Evolutionary conservation across 176 grass and related monocot species (phyloP).

Genomic region (Oryza meyeriana): DNA sequence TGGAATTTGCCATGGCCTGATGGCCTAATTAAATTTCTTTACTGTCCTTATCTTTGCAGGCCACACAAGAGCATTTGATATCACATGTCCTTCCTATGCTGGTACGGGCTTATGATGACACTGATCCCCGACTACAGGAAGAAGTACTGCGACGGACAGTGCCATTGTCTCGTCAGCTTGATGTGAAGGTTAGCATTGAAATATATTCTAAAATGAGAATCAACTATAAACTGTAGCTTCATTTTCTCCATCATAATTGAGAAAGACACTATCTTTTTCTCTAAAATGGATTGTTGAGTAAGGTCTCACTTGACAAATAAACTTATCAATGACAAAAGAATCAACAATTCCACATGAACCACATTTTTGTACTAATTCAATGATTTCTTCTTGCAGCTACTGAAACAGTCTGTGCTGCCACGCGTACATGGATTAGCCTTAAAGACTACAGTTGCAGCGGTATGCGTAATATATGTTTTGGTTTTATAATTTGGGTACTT

Average conservation of each 20-base stretch:
- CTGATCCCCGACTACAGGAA: slow-evolving; percentile 94
- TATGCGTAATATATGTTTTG: slow-evolving; percentile 41
- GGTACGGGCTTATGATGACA: slow-evolving; percentile 94
- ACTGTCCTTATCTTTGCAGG: slow-evolving; percentile 35
- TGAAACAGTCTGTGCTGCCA: slow-evolving; percentile 88
- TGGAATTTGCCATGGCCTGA: not conserved
- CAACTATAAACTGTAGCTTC: slow-evolving; percentile 19
- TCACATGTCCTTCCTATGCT: slow-evolving; percentile 85
- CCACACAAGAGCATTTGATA: slow-evolving; percentile 76
- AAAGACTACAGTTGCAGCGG: slow-evolving; percentile 93
- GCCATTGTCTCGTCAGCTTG: slow-evolving; percentile 68
- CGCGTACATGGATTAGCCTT: slow-evolving; percentile 94
- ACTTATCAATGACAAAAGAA: not conserved
- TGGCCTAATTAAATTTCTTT: slow-evolving; percentile 29
- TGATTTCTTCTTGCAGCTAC: slow-evolving; percentile 54
- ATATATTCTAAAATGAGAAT: slow-evolving; percentile 20
- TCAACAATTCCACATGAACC: not conserved
- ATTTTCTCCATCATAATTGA: not conserved
- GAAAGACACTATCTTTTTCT: not conserved
- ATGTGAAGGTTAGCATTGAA: slow-evolving; percentile 56
- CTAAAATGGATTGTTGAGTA: not conserved
- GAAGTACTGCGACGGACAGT: slow-evolving; percentile 86
- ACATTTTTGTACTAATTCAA: not conserved
- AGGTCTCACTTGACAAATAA: not conserved
- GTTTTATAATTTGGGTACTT: slow-evolving; percentile 7